phyloP scores from a whole-genome alignment of 169 alveolate genomes.

The Eimeria maxima region DNA sequence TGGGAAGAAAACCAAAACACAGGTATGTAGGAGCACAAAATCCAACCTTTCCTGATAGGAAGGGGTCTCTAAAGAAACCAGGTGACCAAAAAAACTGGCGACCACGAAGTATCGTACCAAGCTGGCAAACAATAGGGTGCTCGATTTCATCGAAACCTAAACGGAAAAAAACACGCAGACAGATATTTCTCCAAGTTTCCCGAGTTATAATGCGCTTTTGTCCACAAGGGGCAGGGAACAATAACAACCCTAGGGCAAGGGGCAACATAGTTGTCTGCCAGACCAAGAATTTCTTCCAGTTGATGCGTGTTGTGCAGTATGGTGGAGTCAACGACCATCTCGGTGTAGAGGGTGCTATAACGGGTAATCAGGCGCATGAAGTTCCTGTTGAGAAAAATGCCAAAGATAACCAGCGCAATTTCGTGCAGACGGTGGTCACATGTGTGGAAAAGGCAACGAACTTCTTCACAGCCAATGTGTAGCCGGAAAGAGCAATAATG shows the following conservation, averaged over 20 bases:
- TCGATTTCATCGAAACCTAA: conserved; percentile 88
- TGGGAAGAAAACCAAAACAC: neutral
- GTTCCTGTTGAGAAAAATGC: conserved; percentile 38
- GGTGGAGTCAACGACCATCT: conserved; percentile 79
- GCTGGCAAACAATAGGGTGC: conserved; percentile 95
- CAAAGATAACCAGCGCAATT: conserved; percentile 66
- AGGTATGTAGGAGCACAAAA: neutral
- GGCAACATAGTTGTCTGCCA: neutral
- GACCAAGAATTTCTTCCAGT: conserved; percentile 57
- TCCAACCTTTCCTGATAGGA: neutral
- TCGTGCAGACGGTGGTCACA: conserved; percentile 43
- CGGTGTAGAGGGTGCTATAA: conserved; percentile 80
- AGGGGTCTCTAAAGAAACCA: neutral
- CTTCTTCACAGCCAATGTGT: neutral
- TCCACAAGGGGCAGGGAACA: neutral
- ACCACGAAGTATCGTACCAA: conserved; percentile 88
- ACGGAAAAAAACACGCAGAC: conserved; percentile 5
- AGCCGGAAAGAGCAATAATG: neutral
- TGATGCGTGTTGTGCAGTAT: conserved; percentile 68
- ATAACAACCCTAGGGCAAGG: neutral
- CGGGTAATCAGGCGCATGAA: conserved; percentile 77
- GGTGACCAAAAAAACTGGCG: neutral
- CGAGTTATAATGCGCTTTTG: neutral
- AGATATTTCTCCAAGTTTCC: neutral
- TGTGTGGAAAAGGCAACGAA: neutral